phyloP scores from a whole-genome alignment of 805 yeast species.

The Zygosaccharomyces lentus region DNA sequence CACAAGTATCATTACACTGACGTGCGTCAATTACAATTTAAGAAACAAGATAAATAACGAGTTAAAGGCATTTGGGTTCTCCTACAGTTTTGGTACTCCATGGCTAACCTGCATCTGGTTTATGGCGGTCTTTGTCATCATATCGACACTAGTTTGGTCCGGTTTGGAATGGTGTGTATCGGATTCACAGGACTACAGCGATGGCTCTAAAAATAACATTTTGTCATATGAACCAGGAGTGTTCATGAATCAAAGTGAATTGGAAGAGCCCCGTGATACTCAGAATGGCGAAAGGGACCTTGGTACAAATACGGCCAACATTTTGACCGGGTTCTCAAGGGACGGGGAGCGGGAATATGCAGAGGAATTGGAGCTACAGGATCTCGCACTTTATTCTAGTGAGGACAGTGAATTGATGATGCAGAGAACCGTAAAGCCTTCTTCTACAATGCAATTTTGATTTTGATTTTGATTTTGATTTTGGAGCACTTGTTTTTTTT shows the following conservation, averaged over 20 bases:
- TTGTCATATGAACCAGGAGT: constrained; percentile 17
- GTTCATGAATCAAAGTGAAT: constrained; percentile 7
- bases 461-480: not conserved
- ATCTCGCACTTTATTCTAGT: constrained; percentile 19
- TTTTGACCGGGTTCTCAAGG: not conserved
- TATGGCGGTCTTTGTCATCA: constrained; percentile 17
- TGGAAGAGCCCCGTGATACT: not conserved
- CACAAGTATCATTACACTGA: constrained; percentile 17
- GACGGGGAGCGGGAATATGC: constrained; percentile 4
- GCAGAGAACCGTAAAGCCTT: constrained; percentile 20
- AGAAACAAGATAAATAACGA: constrained; percentile 23
- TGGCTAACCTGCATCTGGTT: constrained; percentile 28
- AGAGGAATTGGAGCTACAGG: constrained; percentile 24
- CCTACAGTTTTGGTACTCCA: constrained; percentile 22
- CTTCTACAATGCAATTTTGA: constrained; percentile 27
- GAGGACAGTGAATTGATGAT: constrained; percentile 15
- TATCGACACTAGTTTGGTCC: constrained; percentile 31
- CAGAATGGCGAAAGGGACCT: not conserved
- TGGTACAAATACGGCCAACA: not conserved
- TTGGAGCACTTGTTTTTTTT: not conserved
- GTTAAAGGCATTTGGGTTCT: constrained; percentile 27
- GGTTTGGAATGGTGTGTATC: constrained; percentile 36
- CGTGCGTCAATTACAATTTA: constrained; percentile 18
- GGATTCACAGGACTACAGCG: constrained; percentile 12
- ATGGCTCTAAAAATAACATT: constrained; percentile 13